These are phyloP conservation scores for Poa annua DNA, from an alignment of 176 grass and related monocot genomes.

Conservation along the genomic window DNA sequence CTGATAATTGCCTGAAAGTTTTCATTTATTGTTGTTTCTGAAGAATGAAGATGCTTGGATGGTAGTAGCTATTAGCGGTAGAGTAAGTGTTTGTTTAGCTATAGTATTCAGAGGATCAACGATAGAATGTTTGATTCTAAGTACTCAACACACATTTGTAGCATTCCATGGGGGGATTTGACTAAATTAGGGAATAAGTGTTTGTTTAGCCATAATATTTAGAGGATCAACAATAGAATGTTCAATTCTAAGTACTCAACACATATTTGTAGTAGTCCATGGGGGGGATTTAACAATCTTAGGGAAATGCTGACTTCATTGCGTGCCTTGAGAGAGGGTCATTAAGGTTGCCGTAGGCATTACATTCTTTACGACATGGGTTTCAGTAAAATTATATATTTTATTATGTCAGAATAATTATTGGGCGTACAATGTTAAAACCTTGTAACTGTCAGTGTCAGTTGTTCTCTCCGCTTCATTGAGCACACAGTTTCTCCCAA, in stretches of 20 bases:
- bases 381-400: not conserved
- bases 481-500: not conserved
- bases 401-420: not conserved
- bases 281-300: not conserved
- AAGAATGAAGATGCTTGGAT: not conserved
- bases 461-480: not conserved
- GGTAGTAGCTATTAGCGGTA: not conserved
- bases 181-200: slow-evolving; percentile 6
- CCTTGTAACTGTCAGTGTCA: slow-evolving; percentile 26
- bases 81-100: slow-evolving; percentile 9
- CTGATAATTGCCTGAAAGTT: not conserved
- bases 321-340: not conserved
- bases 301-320: slow-evolving; percentile 15
- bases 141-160: not conserved
- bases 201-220: slow-evolving; percentile 6
- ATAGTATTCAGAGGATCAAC: not conserved
- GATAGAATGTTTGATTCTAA: slow-evolving; percentile 16
- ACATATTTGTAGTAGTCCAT: not conserved
- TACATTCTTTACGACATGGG: not conserved
- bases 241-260: slow-evolving; percentile 6
- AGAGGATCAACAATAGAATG: not conserved
- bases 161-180: not conserved
- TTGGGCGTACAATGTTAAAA: slow-evolving; percentile 23
- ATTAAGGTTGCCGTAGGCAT: not conserved
- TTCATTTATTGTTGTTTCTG: not conserved